phyloP scores from a whole-genome alignment of 441 rosid species.

The Erysimum pusillum region DNA sequence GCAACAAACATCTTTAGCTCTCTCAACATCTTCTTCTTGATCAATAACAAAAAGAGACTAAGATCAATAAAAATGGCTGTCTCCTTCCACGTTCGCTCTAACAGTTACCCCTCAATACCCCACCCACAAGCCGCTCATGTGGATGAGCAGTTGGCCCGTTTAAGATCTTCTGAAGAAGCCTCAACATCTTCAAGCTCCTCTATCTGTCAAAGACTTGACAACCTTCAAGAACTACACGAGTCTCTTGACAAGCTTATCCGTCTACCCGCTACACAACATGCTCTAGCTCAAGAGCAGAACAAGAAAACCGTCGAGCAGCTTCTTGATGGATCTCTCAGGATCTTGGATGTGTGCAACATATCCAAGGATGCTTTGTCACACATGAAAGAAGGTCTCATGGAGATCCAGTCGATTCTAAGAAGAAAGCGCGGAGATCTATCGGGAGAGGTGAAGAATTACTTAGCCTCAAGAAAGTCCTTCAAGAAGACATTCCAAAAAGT shows the following conservation, averaged over 20 bases:
- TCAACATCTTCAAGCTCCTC: constrained; percentile 41
- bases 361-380: constrained; percentile 43
- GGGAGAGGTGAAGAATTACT: constrained; percentile 38
- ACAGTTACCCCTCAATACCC: constrained; percentile 37
- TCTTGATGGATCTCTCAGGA: constrained; percentile 54
- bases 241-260: constrained; percentile 49
- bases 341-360: constrained; percentile 41
- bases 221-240: constrained; percentile 49
- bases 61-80: constrained; percentile 27
- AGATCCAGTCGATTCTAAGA: constrained; percentile 46
- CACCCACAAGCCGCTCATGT: constrained; percentile 35
- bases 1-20: constrained; percentile 29
- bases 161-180: constrained; percentile 36
- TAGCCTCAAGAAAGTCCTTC: constrained; percentile 38
- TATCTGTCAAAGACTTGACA: constrained; percentile 42
- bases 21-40: constrained; percentile 21
- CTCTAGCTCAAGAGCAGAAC: constrained; percentile 32
- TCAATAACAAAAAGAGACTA: constrained; percentile 1
- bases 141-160: constrained; percentile 31
- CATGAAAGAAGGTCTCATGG: constrained; percentile 47
- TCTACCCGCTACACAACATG: constrained; percentile 39
- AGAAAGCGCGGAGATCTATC: constrained; percentile 48
- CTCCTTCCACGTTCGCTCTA: constrained; percentile 38
- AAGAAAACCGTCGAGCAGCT: constrained; percentile 40
- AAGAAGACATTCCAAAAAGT: constrained; percentile 37